phyloP scores from a whole-genome alignment of 1,139 yeast species.

The Taiozyma sp. region DNA sequence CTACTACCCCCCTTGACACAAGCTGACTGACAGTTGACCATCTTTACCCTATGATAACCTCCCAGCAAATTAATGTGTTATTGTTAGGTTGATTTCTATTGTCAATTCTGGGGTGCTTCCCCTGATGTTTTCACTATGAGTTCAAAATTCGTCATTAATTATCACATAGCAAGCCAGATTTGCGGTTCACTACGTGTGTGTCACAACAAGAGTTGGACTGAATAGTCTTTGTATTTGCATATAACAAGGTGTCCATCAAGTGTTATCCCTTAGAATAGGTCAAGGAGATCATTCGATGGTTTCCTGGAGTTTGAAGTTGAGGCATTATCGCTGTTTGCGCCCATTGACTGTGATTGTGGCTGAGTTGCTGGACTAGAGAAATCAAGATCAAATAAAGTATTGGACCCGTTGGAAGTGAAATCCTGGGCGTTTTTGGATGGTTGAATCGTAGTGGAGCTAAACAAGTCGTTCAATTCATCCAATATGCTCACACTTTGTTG shows the following conservation, averaged over 20 bases:
- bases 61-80: too few relatives aligned
- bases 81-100: too few relatives aligned
- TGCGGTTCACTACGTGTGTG: too few relatives aligned
- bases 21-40: too few relatives aligned
- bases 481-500: constrained; percentile 33
- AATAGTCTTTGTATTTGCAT: background rate
- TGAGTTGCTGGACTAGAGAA: constrained; percentile 9
- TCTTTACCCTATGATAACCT: too few relatives aligned
- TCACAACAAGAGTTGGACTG: background rate
- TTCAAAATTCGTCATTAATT: too few relatives aligned
- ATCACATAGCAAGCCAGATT: too few relatives aligned
- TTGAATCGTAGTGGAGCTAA: constrained; percentile 26
- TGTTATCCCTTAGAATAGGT: constrained; percentile 38
- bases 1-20: too few relatives aligned
- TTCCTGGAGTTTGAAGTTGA: background rate
- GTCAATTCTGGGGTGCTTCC: too few relatives aligned
- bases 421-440: constrained; percentile 6
- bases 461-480: constrained; percentile 68
- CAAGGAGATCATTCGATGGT: constrained; percentile 47
- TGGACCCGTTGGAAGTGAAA: background rate
- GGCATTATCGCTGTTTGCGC: background rate
- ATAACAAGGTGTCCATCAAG: background rate
- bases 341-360: constrained; percentile 13
- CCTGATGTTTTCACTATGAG: too few relatives aligned
- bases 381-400: constrained; percentile 1